Conservation (phyloP, 306 rosid species). For the Sicyos edulis region DNA sequence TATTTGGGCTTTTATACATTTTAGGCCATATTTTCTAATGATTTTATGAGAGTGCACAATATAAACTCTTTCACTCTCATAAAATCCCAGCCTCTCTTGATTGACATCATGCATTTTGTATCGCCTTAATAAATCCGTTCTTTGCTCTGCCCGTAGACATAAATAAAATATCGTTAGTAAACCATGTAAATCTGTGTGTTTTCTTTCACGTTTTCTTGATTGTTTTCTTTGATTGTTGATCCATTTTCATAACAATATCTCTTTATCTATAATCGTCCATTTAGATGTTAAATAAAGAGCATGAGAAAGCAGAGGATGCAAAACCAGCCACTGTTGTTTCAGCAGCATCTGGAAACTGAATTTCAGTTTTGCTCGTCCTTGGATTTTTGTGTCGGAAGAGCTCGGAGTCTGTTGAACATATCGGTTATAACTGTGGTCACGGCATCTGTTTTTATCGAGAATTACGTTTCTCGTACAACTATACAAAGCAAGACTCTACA, state of each 20-base stretch:
- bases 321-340: slow-evolving; percentile 31
- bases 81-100: no score
- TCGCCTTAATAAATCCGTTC: no score
- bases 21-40: no score
- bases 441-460: not conserved
- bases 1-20: no score
- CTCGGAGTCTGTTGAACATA: not conserved
- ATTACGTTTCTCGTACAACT: not conserved
- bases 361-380: not conserved
- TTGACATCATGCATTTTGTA: no score
- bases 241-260: not conserved
- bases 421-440: not conserved
- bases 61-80: no score
- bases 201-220: no score
- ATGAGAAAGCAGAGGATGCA: slow-evolving; percentile 51
- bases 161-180: no score
- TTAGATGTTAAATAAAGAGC: slow-evolving; percentile 50
- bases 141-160: no score
- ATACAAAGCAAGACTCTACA: not conserved
- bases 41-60: no score
- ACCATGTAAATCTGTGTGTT: no score
- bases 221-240: no score
- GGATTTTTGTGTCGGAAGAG: not conserved
- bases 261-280: not conserved
- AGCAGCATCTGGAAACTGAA: slow-evolving; percentile 31